A percentile compares a stretch with the other conserved stretches of the same genome.
phyloP scores from a whole-genome alignment of 1,284 basidiomycete species.

The Blastosporella zonata region DNA sequence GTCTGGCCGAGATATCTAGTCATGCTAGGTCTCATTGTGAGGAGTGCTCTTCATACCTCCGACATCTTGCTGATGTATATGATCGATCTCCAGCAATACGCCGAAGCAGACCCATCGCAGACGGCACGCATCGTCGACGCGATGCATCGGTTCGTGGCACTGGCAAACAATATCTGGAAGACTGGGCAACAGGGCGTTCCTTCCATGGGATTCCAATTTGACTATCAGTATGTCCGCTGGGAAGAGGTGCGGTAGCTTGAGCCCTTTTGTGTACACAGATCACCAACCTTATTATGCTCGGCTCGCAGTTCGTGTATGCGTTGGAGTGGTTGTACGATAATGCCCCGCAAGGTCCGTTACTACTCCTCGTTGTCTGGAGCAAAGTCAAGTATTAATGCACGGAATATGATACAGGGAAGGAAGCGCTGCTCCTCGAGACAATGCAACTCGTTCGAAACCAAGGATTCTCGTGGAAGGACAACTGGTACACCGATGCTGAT shows the following conservation, averaged over 20 bases:
- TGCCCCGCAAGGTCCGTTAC: conserved; percentile 29
- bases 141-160: conserved; percentile 33
- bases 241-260: conserved; percentile 31
- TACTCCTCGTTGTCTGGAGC: neutral
- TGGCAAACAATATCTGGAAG: conserved; percentile 32
- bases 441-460: conserved; percentile 36
- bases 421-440: conserved; percentile 33
- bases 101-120: conserved; percentile 36
- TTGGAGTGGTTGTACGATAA: conserved; percentile 40
- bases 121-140: conserved; percentile 32
- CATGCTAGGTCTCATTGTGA: conserved; percentile 35
- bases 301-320: conserved; percentile 30
- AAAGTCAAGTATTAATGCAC: neutral
- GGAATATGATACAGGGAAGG: conserved; percentile 25
- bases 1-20: conserved; percentile 40
- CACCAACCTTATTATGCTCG: neutral
- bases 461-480: conserved; percentile 39
- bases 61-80: neutral
- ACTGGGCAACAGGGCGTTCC: conserved; percentile 32
- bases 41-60: conserved; percentile 9
- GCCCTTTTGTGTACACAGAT: neutral
- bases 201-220: conserved; percentile 36
- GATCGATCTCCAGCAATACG: conserved; percentile 34
- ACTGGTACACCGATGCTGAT: conserved; percentile 34
- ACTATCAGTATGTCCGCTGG: conserved; percentile 39